Conservation (phyloP, 768 basidiomycete species). For the Lentinula aciculospora region DNA sequence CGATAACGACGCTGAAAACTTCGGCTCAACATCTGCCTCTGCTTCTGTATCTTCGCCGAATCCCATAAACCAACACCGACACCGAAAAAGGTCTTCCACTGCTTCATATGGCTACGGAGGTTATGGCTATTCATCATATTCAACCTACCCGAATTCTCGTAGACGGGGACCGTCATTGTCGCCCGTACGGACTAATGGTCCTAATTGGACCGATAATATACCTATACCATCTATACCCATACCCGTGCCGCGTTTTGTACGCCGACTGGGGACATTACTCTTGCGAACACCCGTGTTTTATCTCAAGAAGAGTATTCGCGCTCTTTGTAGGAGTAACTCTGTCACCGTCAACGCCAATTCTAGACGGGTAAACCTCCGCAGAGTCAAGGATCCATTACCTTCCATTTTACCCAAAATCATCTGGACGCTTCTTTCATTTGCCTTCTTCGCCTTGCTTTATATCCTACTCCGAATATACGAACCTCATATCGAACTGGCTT, state of each 20-base stretch:
- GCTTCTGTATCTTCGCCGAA: neutral
- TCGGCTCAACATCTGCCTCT: neutral
- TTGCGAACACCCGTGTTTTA: neutral
- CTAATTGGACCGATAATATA: neutral
- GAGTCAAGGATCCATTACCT: neutral
- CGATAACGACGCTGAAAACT: neutral
- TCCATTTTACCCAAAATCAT: neutral
- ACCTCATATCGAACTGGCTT: slow-evolving; percentile 79
- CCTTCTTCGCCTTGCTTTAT: slow-evolving; percentile 26
- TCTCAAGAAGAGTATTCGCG: neutral
- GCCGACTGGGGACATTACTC: neutral
- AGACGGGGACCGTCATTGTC: neutral
- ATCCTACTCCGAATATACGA: slow-evolving; percentile 44
- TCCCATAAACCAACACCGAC: slow-evolving; percentile 2
- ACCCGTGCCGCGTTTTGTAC: neutral
- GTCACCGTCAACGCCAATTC: neutral
- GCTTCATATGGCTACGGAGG: neutral
- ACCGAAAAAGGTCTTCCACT: slow-evolving; percentile 2
- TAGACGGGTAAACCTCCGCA: slow-evolving; percentile 4
- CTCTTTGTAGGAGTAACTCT: neutral
- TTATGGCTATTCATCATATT: slow-evolving; percentile 2
- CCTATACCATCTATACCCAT: neutral
- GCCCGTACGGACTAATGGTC: neutral
- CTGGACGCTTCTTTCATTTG: slow-evolving; percentile 36
- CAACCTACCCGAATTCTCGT: neutral